Conservation (phyloP, 371 early-diverging fungal species). For the Furculomyces boomerangus region DNA sequence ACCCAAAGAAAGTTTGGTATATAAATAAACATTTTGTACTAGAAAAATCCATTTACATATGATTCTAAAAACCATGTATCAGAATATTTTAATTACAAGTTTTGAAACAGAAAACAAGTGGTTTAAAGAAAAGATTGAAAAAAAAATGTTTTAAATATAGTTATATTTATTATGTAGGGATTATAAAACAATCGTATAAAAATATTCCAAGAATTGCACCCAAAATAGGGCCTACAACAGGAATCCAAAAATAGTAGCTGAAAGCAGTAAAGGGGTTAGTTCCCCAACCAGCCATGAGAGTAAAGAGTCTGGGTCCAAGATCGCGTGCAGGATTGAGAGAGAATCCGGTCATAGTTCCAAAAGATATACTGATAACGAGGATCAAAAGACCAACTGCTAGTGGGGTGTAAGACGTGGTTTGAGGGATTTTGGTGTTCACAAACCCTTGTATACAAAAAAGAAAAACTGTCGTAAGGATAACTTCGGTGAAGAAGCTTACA, state of each 20-base stretch:
- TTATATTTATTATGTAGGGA: too few species aligned
- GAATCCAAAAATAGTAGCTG: conserved; percentile 55
- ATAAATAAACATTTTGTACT: too few species aligned
- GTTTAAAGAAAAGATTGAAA: too few species aligned
- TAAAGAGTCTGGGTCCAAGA: conserved; percentile 69
- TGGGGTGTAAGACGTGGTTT: conserved; percentile 28
- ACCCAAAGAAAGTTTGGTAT: too few species aligned
- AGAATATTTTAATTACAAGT: too few species aligned
- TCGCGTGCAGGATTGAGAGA: conserved; percentile 81
- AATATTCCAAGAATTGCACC: conserved; percentile 52
- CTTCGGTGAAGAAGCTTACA: conserved; percentile 54
- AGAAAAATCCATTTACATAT: too few species aligned
- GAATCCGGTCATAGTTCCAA: conserved; percentile 55
- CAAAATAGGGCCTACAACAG: conserved; percentile 52
- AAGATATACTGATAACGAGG: conserved; percentile 36
- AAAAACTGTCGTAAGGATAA: conserved; percentile 58
- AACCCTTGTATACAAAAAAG: conserved; percentile 46
- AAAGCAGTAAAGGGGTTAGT: conserved; percentile 37
- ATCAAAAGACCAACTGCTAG: conserved; percentile 44
- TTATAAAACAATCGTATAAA: conserved; percentile 38
- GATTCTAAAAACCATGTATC: too few species aligned
- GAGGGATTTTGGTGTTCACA: conserved; percentile 46
- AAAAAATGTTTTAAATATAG: too few species aligned
- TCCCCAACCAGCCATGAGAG: conserved; percentile 60
- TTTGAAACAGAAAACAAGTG: too few species aligned